Evolutionary conservation across 1,139 yeast genomes (phyloP).

Genomic region (Blastobotrys proliferans): DNA sequence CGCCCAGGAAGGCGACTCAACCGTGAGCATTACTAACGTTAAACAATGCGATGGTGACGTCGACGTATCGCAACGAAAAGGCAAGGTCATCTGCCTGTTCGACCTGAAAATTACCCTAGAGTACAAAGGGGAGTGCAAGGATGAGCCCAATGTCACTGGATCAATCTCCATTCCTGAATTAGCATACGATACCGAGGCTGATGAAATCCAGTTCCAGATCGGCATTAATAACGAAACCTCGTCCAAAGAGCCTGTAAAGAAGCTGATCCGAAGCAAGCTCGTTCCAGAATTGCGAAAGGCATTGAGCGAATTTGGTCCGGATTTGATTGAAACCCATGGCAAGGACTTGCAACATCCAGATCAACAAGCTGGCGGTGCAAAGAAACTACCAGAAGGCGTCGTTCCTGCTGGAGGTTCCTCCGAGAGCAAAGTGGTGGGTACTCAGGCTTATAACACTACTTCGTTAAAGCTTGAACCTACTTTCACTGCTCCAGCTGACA

Average conservation of each 20-base stretch:
- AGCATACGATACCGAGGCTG: constrained; percentile 86
- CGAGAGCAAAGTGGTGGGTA: constrained; percentile 40
- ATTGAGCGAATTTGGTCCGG: constrained; percentile 67
- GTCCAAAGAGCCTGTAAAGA: constrained; percentile 49
- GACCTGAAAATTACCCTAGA: constrained; percentile 67
- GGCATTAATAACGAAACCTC: constrained; percentile 54
- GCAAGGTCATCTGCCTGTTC: constrained; percentile 87
- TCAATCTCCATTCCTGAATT: constrained; percentile 82
- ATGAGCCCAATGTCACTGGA: constrained; percentile 48
- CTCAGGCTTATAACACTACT: constrained; percentile 62
- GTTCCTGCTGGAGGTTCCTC: constrained; percentile 23
- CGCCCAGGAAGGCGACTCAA: constrained; percentile 35
- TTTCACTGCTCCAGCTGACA: constrained; percentile 85
- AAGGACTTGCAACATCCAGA: constrained; percentile 84
- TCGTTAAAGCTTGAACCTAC: constrained; percentile 71
- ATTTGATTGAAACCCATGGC: constrained; percentile 71
- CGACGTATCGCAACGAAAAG: constrained; percentile 94
- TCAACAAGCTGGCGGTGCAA: constrained; percentile 44
- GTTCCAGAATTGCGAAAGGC: constrained; percentile 64
- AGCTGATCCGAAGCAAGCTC: constrained; percentile 53
- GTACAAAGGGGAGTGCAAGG: constrained; percentile 48
- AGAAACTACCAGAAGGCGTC: constrained; percentile 13
- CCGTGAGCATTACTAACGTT: constrained; percentile 48
- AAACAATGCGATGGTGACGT: constrained; percentile 89
- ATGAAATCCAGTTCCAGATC: constrained; percentile 80